phyloP scores from a whole-genome alignment of 371 early-diverging fungal genomes.

The Paraphysoderma sedebokerense region DNA sequence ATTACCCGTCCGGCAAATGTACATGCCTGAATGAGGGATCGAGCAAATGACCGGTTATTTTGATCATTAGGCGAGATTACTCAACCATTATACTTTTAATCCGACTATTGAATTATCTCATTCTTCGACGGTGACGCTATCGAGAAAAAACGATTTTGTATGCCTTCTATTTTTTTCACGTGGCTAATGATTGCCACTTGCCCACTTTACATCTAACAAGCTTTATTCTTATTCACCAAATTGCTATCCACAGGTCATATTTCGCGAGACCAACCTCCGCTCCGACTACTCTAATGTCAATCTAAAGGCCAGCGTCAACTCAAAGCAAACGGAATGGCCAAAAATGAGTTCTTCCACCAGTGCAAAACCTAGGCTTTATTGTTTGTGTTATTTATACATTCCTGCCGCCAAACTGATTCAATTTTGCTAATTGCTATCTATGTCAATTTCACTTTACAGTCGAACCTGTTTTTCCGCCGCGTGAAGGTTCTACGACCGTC shows the following conservation, averaged over 20 bases:
- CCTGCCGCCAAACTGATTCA: neutral
- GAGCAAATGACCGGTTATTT: neutral
- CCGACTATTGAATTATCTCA: slow-evolving; percentile 24
- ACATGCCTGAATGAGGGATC: slow-evolving; percentile 1
- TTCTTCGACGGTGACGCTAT: slow-evolving; percentile 4
- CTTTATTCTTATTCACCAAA: slow-evolving; percentile 8
- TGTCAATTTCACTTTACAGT: neutral
- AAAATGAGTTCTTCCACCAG: too few relatives aligned
- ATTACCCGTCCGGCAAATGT: too few relatives aligned
- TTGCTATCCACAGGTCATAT: slow-evolving; percentile 12
- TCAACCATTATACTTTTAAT: slow-evolving; percentile 30
- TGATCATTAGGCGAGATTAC: slow-evolving; percentile 11
- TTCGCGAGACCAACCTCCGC: slow-evolving; percentile 9
- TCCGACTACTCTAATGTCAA: too few relatives aligned
- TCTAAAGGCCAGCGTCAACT: too few relatives aligned
- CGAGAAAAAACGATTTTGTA: slow-evolving; percentile 3
- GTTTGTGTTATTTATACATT: too few relatives aligned
- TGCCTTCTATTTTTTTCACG: too few relatives aligned
- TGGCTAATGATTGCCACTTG: neutral
- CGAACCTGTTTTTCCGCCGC: neutral
- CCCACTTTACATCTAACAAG: slow-evolving; percentile 2
- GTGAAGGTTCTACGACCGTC: neutral
- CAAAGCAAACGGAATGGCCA: too few relatives aligned
- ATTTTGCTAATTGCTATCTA: neutral
- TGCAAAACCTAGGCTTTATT: too few relatives aligned